Evolutionary conservation across 1,284 basidiomycete species (phyloP), one percentile per base, ranked within the genome.

Genomic region (Apiotrichum laibachii): DNA sequence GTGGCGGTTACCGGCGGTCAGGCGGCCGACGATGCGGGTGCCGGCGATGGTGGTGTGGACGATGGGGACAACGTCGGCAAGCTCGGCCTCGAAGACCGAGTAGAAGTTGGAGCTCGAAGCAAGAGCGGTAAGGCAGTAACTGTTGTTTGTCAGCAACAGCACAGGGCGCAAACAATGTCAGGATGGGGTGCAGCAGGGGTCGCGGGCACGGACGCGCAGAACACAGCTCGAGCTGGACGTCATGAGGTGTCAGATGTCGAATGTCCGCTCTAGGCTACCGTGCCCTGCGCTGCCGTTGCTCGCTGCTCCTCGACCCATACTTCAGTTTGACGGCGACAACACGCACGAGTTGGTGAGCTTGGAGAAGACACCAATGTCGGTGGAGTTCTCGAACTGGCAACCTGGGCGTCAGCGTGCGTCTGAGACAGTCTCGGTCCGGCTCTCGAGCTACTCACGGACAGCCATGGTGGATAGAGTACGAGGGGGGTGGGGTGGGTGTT

Each of bases 61-160:
- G 81, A 99, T 92, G 63, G 95, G 95, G 71, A 98, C 85, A 57
- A 97, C 87, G 74, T 96, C 95, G 61, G 86, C 86, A 43, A 98
- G 86, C 77, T 98, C 94, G 67, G 88, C 86, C 82, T 99, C 93
- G 75, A 98, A 99, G 35, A 90, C 88, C 34, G 92, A 95, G 84
- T 96, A 97, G 74, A 99, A 99, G 82, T 99, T 99, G 69, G 92
- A 88, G 76, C 92, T 93, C 71, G 94, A 95, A 72, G 92, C 90
- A 69, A 96, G 86, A 58, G 92, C 91, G 69, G 86, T 86, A 53
- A 96, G 85, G 79, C 92, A 95, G 84, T 94, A 96, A 75, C 86
- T 88, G 65, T 31, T 18, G 26, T 44, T 44, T 44, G 26, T 44
- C 42, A 50, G 49, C 22, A 53, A 49, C 26, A 8, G 22, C 13